Conservation (phyloP, 2,329 filamentous ascomycete genomes). For the Ascochyta viciae-villosae region DNA sequence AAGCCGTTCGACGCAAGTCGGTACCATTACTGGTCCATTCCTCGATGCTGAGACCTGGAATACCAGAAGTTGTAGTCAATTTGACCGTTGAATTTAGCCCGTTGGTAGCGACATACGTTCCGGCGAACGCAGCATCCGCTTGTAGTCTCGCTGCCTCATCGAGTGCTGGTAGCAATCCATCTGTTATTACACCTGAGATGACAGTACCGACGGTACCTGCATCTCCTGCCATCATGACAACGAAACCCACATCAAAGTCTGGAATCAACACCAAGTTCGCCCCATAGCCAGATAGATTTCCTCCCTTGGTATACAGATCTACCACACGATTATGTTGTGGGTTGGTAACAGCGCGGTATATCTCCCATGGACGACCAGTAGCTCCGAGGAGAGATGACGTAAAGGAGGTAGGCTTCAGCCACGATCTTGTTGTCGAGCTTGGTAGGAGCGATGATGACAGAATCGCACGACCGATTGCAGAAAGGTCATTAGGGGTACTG, state of each 20-base stretch:
- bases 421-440: constrained; percentile 45
- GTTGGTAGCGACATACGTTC: constrained; percentile 30
- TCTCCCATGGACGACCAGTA: constrained; percentile 51
- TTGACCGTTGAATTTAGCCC: constrained; percentile 37
- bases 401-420: constrained; percentile 52
- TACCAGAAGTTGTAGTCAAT: constrained; percentile 26
- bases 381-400: constrained; percentile 45
- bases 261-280: constrained; percentile 52
- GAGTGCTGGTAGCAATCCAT: constrained; percentile 25
- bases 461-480: constrained; percentile 50
- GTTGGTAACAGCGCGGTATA: constrained; percentile 36
- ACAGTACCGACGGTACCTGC: neutral
- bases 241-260: constrained; percentile 54
- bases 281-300: constrained; percentile 51
- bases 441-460: constrained; percentile 48
- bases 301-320: constrained; percentile 53
- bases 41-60: constrained; percentile 39
- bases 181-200: constrained; percentile 16
- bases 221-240: constrained; percentile 44
- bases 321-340: constrained; percentile 22
- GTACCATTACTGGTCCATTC: constrained; percentile 43
- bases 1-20: constrained; percentile 26
- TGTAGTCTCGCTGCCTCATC: constrained; percentile 37
- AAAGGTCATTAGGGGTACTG: constrained; percentile 46
- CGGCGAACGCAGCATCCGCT: constrained; percentile 34